Conservation (phyloP, 2,329 filamentous ascomycete species). For the Talaromyces piceae region DNA sequence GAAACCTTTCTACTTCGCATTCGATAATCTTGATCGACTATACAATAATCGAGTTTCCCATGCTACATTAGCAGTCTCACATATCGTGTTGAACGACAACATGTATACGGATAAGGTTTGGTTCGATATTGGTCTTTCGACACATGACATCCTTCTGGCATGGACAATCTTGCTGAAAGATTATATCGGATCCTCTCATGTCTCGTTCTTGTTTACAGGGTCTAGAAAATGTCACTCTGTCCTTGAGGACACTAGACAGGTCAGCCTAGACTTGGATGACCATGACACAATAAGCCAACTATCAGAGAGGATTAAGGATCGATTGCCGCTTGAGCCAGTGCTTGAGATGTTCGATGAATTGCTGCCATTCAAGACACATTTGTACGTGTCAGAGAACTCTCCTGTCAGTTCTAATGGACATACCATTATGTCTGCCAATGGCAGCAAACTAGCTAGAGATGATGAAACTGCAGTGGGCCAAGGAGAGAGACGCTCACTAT, state of each 20-base stretch:
- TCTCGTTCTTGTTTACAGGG: background rate
- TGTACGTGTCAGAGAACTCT: background rate
- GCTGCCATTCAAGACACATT: background rate
- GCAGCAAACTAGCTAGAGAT: no score
- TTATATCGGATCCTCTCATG: conserved; percentile 3
- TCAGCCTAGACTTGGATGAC: background rate
- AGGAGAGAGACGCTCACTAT: no score
- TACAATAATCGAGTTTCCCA: no score
- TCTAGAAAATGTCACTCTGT: no score
- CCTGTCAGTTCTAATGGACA: background rate
- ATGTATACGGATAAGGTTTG: no score
- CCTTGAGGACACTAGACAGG: background rate
- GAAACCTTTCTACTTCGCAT: no score
- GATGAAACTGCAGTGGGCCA: no score
- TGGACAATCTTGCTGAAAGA: conserved; percentile 6
- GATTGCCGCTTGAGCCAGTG: background rate
- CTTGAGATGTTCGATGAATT: background rate
- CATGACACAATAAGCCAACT: background rate
- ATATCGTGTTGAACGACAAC: no score
- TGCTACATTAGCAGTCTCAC: no score
- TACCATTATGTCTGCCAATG: background rate
- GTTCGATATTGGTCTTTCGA: no score
- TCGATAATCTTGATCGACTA: no score
- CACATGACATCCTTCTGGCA: no score
- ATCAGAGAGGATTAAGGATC: background rate